Base-by-base conservation (phyloP, 345 rosid genomes). In the Aethionema arabicum region DNA sequence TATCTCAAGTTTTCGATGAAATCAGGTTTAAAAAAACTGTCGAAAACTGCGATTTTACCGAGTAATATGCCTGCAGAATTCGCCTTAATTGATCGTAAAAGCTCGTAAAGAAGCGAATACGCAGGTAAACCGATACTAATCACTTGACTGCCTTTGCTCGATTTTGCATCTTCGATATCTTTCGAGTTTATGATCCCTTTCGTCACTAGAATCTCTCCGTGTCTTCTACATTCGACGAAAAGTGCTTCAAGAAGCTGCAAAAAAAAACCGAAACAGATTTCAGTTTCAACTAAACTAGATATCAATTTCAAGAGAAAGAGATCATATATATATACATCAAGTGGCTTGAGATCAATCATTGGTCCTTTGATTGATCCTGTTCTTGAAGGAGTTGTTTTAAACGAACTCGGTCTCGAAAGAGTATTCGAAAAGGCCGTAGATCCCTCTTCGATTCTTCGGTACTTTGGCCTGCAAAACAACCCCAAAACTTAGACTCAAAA, bases 91-190 rank as follows among this genome's bases (percentile, higher is more conserved):
- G 99, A 93, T 32, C 78, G 82, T 61, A 90, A 36, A 32, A 93
- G 80, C 39, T 74, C 63, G 66, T 82, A 83, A 30, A 87, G 90
- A 60, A 87, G 76, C 69, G 90, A 82, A 72, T 87, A 90, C 60
- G 97, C 90, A 1, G 96, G 99, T 64, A 95, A 77, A 15, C 99
- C 97, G n/a, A 78, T 63, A 76, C 86, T 83, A 32, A 95, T 72
- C 59, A 90, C 92, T 36, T 55, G 73, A 45, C 92, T 75, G 52
- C 91, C 84, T 36, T 75, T 81, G 8, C 61, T 77, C 30, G 88
- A 80, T 65, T 76, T 90, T 16, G 89, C 90, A 53, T 87, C 90
- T 66, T 84, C 92, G 0, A 88, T 84, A 78, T 95, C 99, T 66
- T 83, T 75, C 11, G 59, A 72, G 5, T 95, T 86, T 70, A 90